Conservation (phyloP, 1,139 yeast genomes). For the Meyerozyma sp. region DNA sequence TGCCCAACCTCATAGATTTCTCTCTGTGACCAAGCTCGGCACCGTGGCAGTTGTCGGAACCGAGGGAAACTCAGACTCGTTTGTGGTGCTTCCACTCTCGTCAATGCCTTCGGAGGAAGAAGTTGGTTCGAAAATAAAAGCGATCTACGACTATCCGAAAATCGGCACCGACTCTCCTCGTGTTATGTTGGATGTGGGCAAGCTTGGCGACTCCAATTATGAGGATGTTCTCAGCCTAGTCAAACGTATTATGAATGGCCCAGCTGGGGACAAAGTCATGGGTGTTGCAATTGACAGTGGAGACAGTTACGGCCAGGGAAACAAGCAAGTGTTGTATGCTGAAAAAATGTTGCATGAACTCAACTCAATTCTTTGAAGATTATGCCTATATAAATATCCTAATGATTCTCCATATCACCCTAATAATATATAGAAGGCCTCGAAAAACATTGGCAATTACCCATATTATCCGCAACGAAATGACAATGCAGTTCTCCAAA, state of each 20-base stretch:
- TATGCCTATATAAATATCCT: not conserved
- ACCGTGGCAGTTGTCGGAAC: constrained; percentile 43
- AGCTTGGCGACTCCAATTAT: constrained; percentile 14
- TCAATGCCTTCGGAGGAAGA: constrained; percentile 1
- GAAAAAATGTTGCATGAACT: not conserved
- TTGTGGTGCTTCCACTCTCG: constrained; percentile 21
- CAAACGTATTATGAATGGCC: constrained; percentile 5
- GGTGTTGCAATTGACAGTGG: not conserved
- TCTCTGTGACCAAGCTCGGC: constrained; percentile 40
- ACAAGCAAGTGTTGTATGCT: not conserved
- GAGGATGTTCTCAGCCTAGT: constrained; percentile 2
- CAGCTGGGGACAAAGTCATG: constrained; percentile 1
- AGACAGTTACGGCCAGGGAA: not conserved
- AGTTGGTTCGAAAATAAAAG: constrained; percentile 8
- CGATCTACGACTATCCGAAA: constrained; percentile 16
- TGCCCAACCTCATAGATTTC: constrained; percentile 35
- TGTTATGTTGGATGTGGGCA: constrained; percentile 29
- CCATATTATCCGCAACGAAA: constrained; percentile 67
- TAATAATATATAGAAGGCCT: not conserved
- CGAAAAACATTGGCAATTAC: constrained; percentile 47
- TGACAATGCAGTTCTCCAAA: constrained; percentile 4
- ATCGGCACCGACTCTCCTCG: constrained; percentile 14
- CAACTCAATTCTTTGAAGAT: not conserved
- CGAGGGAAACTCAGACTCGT: constrained; percentile 40
- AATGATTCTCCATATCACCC: constrained; percentile 1